Conservation (phyloP, 2,329 filamentous ascomycete species). For the Elsinoe australis region DNA sequence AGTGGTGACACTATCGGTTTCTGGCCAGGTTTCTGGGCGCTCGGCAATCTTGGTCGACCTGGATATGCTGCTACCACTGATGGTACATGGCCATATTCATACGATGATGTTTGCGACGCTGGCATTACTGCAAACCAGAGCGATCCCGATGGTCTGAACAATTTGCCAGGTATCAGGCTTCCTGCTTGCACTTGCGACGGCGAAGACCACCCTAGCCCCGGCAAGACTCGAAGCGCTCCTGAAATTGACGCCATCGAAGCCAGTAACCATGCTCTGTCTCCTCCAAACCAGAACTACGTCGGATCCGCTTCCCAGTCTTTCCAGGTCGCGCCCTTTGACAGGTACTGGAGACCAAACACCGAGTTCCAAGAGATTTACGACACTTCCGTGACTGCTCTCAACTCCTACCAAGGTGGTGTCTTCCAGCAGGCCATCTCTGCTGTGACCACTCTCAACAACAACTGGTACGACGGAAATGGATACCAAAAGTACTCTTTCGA, state of each 20-base stretch:
- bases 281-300: conserved; percentile 39
- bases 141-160: conserved; percentile 36
- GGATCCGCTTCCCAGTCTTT: conserved; percentile 43
- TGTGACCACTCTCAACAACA: conserved; percentile 47
- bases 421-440: conserved; percentile 51
- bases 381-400: conserved; percentile 36
- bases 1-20: conserved; percentile 43
- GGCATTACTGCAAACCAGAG: conserved; percentile 47
- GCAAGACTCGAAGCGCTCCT: conserved; percentile 41
- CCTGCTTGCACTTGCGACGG: conserved; percentile 40
- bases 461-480: conserved; percentile 47
- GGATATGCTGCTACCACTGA: conserved; percentile 47
- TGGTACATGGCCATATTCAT: conserved; percentile 50
- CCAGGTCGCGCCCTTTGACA: conserved; percentile 44
- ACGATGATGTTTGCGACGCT: conserved; percentile 41
- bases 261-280: conserved; percentile 43
- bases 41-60: conserved; percentile 48
- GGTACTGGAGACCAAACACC: conserved; percentile 18
- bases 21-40: conserved; percentile 49
- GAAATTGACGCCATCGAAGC: conserved; percentile 45
- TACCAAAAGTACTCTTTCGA: conserved; percentile 53
- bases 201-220: conserved; percentile 42
- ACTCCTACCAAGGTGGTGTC: conserved; percentile 47
- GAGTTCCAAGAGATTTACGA: conserved; percentile 59
- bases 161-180: conserved; percentile 39